Conservation (phyloP, 768 basidiomycete genomes). For the Ephemerocybe angulata region DNA sequence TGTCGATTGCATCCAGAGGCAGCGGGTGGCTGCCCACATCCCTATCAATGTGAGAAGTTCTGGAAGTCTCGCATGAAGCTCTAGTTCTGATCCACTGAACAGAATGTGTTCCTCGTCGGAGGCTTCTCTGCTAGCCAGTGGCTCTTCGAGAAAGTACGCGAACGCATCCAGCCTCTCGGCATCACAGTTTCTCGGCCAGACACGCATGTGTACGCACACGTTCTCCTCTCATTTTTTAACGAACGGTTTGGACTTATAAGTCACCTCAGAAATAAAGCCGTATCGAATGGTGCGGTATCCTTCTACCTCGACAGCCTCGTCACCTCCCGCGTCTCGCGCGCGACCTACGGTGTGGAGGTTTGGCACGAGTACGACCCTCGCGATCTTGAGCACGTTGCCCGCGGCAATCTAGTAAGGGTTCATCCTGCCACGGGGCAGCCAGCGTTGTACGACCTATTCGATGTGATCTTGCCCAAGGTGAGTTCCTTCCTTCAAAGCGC, state of each 20-base stretch:
- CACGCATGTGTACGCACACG: conserved; percentile 38
- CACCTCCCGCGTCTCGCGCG: conserved; percentile 35
- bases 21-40: conserved; percentile 8
- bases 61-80: background rate
- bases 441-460: background rate
- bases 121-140: conserved; percentile 53
- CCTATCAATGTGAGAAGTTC: conserved; percentile 9
- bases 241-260: background rate
- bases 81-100: background rate
- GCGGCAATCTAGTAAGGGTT: background rate
- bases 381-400: background rate
- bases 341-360: conserved; percentile 33
- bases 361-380: background rate
- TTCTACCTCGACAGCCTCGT: conserved; percentile 40
- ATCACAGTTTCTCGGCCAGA: conserved; percentile 43
- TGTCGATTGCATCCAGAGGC: conserved; percentile 13
- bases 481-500: background rate
- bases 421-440: background rate
- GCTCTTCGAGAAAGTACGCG: conserved; percentile 38
- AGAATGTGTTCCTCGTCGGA: conserved; percentile 45
- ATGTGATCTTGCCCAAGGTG: background rate
- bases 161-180: conserved; percentile 28
- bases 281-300: conserved; percentile 40
- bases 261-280: conserved; percentile 33
- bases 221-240: background rate